Base-by-base conservation (phyloP, 2,329 filamentous ascomycete genomes). In the Aureobasidium lini region DNA sequence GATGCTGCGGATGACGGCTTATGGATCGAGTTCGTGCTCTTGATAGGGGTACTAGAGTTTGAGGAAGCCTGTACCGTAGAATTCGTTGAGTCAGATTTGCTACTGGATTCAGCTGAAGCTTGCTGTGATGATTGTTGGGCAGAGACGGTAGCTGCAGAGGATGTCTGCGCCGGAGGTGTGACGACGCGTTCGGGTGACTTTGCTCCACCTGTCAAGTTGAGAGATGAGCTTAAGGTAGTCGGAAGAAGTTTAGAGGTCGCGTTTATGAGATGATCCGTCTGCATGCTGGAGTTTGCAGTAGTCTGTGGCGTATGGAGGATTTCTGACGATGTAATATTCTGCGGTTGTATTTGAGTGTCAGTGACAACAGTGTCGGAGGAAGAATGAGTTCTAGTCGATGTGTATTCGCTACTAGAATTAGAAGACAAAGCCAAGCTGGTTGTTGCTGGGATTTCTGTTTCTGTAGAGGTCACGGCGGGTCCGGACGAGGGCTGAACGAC, bases 291-390 rank as follows among this genome's bases (percentile, higher is more conserved):
- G 29, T 54, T 16, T 34, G 50, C 39, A 54, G 39, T 39, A 29
- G 23, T 42, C 43, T 46, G 48, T 18, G 79, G 70, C 1, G 79
- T 76, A 56, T 80, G 76, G 2, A 75, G 76, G 18, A 77, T 68
- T 1, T 77, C 76, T 15, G 75, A 23, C 23, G 44, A 29, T 66
- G 7, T 52, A 16, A 16, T 52, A 64, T 47, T 16, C 67, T 11
- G 34, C 32, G 56, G 37, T 46, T 48, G 39, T 40, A 32, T 18
- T 6, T 23, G 29, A 34, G 39, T 34, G 36, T 3, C 13, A 8
- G 16, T 34, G 28, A 29, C 9, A 34, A n/a, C 15, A 8, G 18
- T 39, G n/a, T 28, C 10, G 15, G 9, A 6, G 36, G 23, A 16
- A 13, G 15, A 6, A 31, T 31, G 23, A 29, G 48, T 40, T 16